phyloP scores from a whole-genome alignment of 148 eudicot genomes.

The Vaccinium myrtillus region DNA sequence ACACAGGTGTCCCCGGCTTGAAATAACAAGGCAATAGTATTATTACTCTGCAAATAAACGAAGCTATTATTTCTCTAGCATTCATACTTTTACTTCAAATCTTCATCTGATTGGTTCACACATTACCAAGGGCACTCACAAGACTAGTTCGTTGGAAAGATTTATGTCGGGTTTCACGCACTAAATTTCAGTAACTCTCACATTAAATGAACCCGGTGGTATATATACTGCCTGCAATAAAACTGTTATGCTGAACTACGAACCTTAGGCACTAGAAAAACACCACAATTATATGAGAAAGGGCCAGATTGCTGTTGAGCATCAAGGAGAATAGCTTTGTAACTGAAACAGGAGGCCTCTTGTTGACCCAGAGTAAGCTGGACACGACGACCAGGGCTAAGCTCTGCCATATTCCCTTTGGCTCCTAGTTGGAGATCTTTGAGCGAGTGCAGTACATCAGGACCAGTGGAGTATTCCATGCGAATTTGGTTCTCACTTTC shows the following conservation, averaged over 20 bases:
- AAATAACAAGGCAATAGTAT: background rate
- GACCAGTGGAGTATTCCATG: slow-evolving; percentile 44
- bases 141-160: background rate
- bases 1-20: background rate
- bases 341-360: slow-evolving; percentile 59
- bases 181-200: background rate
- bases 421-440: slow-evolving; percentile 79
- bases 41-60: background rate
- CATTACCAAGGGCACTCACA: background rate
- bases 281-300: slow-evolving; percentile 68
- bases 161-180: background rate
- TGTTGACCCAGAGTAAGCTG: slow-evolving; percentile 68
- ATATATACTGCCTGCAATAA: background rate
- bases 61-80: background rate
- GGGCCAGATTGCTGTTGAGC: slow-evolving; percentile 51
- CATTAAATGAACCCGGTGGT: background rate
- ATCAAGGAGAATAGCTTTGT: slow-evolving; percentile 85
- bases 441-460: slow-evolving; percentile 57
- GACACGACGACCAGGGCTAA: slow-evolving; percentile 64
- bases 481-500: slow-evolving; percentile 71
- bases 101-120: background rate
- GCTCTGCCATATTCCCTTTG: slow-evolving; percentile 63
- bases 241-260: slow-evolving; percentile 13
- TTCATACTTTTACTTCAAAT: background rate
- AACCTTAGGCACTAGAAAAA: slow-evolving; percentile 88